These are phyloP conservation scores for Pleochaeta shiraiana DNA, from an alignment of 2,329 filamentous ascomycete species.

Conservation along the genomic window DNA sequence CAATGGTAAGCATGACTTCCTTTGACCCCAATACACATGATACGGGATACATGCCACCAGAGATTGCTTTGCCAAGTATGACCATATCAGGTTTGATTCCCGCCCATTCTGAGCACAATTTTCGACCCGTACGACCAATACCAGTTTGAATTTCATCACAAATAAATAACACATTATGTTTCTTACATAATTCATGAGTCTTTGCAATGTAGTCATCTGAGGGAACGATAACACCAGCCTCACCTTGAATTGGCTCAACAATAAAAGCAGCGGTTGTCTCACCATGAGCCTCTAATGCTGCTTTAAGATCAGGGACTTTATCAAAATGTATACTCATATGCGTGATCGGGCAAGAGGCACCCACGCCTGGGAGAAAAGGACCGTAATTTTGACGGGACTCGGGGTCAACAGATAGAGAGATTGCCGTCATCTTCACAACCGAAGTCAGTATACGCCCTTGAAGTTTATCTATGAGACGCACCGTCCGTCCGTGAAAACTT, in stretches of 20 bases:
- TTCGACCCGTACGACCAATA: slow-evolving; percentile 81
- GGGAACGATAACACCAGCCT: slow-evolving; percentile 90
- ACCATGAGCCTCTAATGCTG: slow-evolving; percentile 58
- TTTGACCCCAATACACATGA: slow-evolving; percentile 73
- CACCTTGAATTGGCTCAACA: slow-evolving; percentile 91
- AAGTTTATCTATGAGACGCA: slow-evolving; percentile 24
- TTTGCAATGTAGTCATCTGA: slow-evolving; percentile 68
- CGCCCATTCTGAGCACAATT: slow-evolving; percentile 89
- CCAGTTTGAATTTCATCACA: slow-evolving; percentile 98
- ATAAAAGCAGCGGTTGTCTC: slow-evolving; percentile 79
- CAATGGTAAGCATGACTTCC: slow-evolving; percentile 87
- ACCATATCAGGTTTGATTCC: slow-evolving; percentile 91
- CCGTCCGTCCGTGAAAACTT: slow-evolving; percentile 93
- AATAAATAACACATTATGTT: slow-evolving; percentile 90
- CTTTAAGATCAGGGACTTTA: slow-evolving; percentile 59
- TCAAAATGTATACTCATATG: slow-evolving; percentile 63
- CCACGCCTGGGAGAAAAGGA: slow-evolving; percentile 78
- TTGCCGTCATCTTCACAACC: slow-evolving; percentile 49
- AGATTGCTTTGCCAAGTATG: slow-evolving; percentile 91
- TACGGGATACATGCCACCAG: slow-evolving; percentile 97
- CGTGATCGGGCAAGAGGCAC: slow-evolving; percentile 53
- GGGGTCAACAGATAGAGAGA: slow-evolving; percentile 86
- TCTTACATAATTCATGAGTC: slow-evolving; percentile 69
- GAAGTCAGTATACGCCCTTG: slow-evolving; percentile 4
- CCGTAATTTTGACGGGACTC: slow-evolving; percentile 93